phyloP scores from a whole-genome alignment of 495 filamentous ascomycete genomes.

The Aspergillus leporis region DNA sequence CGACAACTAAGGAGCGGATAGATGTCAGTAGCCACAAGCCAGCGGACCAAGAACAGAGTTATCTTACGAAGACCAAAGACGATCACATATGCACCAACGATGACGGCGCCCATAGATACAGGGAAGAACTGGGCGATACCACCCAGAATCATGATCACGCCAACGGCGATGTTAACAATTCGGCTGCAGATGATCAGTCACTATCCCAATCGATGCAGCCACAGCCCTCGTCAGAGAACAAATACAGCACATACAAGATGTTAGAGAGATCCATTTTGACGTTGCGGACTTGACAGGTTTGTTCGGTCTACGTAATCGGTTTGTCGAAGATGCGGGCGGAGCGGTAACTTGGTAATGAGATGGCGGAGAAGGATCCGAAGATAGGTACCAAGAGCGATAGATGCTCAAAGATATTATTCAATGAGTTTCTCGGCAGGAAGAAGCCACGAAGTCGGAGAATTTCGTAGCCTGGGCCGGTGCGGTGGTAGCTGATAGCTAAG shows the following conservation, averaged over 20 bases:
- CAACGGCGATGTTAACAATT: conserved; percentile 88
- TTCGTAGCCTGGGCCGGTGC: conserved; percentile 8
- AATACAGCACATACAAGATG: conserved; percentile 52
- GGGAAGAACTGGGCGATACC: conserved; percentile 85
- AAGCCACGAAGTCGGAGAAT: conserved; percentile 5
- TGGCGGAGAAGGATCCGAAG: background rate
- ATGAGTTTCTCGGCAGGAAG: background rate
- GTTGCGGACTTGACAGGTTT: background rate
- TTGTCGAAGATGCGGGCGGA: background rate
- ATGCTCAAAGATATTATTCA: background rate
- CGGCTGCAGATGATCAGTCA: conserved; percentile 58
- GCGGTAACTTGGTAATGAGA: background rate
- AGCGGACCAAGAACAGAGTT: background rate
- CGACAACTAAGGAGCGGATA: conserved; percentile 35
- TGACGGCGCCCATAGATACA: conserved; percentile 48
- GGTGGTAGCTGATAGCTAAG: background rate
- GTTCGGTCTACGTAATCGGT: conserved; percentile 1
- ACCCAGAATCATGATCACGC: conserved; percentile 83
- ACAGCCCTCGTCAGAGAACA: background rate
- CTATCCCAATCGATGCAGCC: background rate
- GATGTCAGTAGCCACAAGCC: conserved; percentile 10
- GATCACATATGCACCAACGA: conserved; percentile 83
- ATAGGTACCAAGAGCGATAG: background rate
- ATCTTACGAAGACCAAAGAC: conserved; percentile 83
- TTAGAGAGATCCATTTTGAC: conserved; percentile 57